phyloP scores from a whole-genome alignment of 345 rosid genomes.

The Acer yangbiense region DNA sequence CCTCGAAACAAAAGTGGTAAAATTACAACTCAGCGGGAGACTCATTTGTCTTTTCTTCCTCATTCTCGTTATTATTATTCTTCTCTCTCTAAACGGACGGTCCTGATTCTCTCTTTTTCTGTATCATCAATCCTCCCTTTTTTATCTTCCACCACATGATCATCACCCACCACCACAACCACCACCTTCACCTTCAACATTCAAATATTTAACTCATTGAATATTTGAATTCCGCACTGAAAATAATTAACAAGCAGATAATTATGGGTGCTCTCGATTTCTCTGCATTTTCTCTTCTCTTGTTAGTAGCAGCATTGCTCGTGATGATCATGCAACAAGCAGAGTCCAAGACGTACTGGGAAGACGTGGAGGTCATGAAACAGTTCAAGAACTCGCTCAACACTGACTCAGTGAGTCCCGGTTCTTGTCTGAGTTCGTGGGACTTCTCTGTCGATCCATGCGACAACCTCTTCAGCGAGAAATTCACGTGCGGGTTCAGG shows the following conservation, averaged over 20 bases:
- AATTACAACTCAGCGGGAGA: not conserved
- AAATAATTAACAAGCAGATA: not conserved
- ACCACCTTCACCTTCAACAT: not conserved
- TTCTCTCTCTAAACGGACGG: constrained; percentile 25
- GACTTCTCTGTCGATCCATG: constrained; percentile 86
- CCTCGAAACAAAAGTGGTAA: constrained; percentile 1
- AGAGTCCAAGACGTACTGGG: constrained; percentile 61
- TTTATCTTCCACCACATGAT: not conserved
- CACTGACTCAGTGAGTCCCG: constrained; percentile 52
- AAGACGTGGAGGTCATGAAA: constrained; percentile 51
- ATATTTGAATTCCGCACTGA: too few species aligned
- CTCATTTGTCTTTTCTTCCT: not conserved
- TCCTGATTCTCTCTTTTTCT: constrained; percentile 16
- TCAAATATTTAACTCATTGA: not conserved
- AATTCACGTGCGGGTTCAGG: constrained; percentile 89
- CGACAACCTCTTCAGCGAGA: constrained; percentile 66
- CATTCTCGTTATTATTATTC: too few species aligned
- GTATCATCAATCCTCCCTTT: not conserved
- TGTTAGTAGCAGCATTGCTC: constrained; percentile 15
- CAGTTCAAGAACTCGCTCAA: constrained; percentile 53
- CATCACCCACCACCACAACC: not conserved
- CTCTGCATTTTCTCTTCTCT: constrained; percentile 29
- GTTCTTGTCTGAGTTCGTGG: constrained; percentile 86
- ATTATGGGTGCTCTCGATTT: constrained; percentile 28
- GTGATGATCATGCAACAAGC: not conserved